Evolutionary conservation across 495 filamentous ascomycete species (phyloP).

Genomic region (Annulohypoxylon nitens): DNA sequence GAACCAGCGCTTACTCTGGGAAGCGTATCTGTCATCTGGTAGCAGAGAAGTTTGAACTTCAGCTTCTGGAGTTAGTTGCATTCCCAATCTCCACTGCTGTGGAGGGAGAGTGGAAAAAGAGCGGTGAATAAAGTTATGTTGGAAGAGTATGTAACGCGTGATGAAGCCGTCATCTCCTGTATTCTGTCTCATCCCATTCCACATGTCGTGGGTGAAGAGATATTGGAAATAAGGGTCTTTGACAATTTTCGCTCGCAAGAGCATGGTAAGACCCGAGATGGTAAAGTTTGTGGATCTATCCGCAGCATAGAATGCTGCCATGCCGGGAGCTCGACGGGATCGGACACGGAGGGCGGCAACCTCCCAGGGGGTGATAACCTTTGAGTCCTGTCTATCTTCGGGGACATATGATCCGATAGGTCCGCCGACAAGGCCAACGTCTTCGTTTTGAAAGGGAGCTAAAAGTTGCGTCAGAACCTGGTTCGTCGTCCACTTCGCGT

Average conservation of each 20-base stretch:
- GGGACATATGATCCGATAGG: slow-evolving; percentile 40
- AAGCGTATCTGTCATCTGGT: slow-evolving; percentile 12
- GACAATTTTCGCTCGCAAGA: slow-evolving; percentile 32
- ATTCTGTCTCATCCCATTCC: slow-evolving; percentile 27
- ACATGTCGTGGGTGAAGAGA: slow-evolving; percentile 35
- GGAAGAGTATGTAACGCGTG: slow-evolving; percentile 44
- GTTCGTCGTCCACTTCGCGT: slow-evolving; percentile 26
- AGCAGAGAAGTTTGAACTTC: slow-evolving; percentile 33
- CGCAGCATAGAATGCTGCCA: slow-evolving; percentile 30
- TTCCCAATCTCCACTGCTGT: slow-evolving; percentile 39
- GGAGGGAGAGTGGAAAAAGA: background rate
- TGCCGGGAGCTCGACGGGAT: slow-evolving; percentile 22
- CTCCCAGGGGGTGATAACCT: slow-evolving; percentile 37
- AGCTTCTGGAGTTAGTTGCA: slow-evolving; percentile 41
- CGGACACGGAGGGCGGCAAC: slow-evolving; percentile 44
- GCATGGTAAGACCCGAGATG: slow-evolving; percentile 43
- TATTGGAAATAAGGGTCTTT: slow-evolving; percentile 39
- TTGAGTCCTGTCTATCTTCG: slow-evolving; percentile 18
- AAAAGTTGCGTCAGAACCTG: slow-evolving; percentile 29
- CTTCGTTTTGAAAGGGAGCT: slow-evolving; percentile 38
- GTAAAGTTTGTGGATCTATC: slow-evolving; percentile 48
- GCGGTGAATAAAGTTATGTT: slow-evolving; percentile 25
- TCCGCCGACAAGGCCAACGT: slow-evolving; percentile 39
- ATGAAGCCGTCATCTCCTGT: slow-evolving; percentile 44
- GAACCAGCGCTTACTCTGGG: slow-evolving; percentile 44